Conservation (phyloP, 1,139 yeast species). For the Kodamaea anthophila region DNA sequence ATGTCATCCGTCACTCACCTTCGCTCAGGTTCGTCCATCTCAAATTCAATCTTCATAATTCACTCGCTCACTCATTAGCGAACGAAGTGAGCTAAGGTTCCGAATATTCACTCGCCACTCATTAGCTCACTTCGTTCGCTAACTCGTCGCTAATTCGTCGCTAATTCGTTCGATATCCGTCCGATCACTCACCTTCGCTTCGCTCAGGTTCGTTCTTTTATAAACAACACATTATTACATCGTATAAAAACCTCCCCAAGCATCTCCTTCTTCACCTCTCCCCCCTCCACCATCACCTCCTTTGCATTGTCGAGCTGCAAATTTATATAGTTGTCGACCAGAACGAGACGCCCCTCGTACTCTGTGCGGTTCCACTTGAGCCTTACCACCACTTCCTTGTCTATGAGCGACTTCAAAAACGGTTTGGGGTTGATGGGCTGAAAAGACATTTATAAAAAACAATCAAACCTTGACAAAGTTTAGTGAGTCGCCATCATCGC, state of each 20-base stretch:
- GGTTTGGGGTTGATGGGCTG: constrained; percentile 72
- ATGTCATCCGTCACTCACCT: no score
- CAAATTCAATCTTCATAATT: no score
- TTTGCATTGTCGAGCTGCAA: constrained; percentile 66
- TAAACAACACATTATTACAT: constrained; percentile 72
- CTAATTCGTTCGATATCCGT: no score
- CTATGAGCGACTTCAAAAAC: constrained; percentile 67
- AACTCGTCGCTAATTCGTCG: no score
- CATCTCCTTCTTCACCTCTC: constrained; percentile 33
- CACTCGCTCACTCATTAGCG: no score
- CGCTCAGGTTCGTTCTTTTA: constrained; percentile 31
- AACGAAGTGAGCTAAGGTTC: no score
- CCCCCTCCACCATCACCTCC: constrained; percentile 46
- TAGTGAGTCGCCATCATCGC: background rate
- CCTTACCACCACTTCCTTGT: constrained; percentile 70
- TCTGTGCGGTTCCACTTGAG: constrained; percentile 93
- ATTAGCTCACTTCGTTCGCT: no score
- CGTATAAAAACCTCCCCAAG: constrained; percentile 83
- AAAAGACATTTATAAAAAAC: no score
- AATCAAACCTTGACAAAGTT: no score
- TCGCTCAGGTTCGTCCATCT: no score
- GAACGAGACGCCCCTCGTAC: constrained; percentile 70
- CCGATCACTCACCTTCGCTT: no score
- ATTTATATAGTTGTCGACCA: constrained; percentile 93
- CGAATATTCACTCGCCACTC: no score